Evolutionary conservation across 768 basidiomycete species (phyloP).

Genomic region (Serendipita indica): DNA sequence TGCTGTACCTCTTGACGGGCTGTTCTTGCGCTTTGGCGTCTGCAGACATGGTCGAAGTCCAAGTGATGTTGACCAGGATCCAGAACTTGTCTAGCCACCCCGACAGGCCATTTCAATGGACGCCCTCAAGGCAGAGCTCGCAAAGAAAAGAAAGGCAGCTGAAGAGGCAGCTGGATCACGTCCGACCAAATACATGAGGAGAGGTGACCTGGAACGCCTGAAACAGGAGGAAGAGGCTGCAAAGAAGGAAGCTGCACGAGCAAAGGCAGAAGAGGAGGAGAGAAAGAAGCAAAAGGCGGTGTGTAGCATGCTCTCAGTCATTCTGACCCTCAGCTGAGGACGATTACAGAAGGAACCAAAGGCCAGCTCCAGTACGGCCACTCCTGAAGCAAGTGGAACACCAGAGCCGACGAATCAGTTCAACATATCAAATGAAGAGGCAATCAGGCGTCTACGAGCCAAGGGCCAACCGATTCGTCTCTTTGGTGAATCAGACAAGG

Average conservation of each 20-base stretch:
- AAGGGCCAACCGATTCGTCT: constrained; percentile 91
- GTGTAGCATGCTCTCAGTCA: background rate
- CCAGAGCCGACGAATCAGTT: constrained; percentile 40
- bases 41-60: constrained; percentile 12
- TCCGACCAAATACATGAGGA: constrained; percentile 76
- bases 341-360: background rate
- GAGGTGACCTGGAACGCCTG: constrained; percentile 74
- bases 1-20: constrained; percentile 10
- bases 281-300: constrained; percentile 16
- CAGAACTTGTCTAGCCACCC: background rate
- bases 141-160: constrained; percentile 68
- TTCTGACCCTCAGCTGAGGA: background rate
- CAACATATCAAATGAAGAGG: constrained; percentile 89
- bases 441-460: constrained; percentile 68
- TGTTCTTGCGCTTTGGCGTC: constrained; percentile 31
- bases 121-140: constrained; percentile 78
- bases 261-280: constrained; percentile 19
- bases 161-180: constrained; percentile 34
- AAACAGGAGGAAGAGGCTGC: constrained; percentile 33
- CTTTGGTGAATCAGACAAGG: constrained; percentile 92
- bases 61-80: constrained; percentile 6
- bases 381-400: constrained; percentile 1
- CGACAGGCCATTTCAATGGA: constrained; percentile 48
- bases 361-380: background rate
- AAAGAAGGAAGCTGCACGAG: constrained; percentile 27